phyloP scores from a whole-genome alignment of 2,329 filamentous ascomycete genomes.

The Paecilomyces dactylethromorphus region DNA sequence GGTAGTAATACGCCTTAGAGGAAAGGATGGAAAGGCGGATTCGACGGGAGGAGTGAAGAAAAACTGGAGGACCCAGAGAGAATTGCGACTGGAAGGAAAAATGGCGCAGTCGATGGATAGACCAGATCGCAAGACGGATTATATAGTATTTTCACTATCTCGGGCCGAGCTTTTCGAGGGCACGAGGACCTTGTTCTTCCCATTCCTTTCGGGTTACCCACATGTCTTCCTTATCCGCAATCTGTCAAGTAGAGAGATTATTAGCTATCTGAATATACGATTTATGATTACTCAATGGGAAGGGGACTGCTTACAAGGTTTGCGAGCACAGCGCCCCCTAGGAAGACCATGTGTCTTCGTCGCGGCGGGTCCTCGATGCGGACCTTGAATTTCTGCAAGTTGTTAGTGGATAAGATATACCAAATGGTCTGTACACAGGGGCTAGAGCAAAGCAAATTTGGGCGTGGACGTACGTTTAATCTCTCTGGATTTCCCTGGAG shows the following conservation, averaged over 20 bases:
- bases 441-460: too few relatives aligned
- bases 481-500: slow-evolving; percentile 87
- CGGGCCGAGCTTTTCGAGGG: slow-evolving; percentile 87
- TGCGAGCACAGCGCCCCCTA: slow-evolving; percentile 90
- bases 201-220: slow-evolving; percentile 98
- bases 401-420: slow-evolving; percentile 1
- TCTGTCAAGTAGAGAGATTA: slow-evolving; percentile 39
- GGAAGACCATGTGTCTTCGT: slow-evolving; percentile 98
- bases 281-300: slow-evolving; percentile 9
- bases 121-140: background rate
- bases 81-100: background rate
- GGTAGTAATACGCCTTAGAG: background rate
- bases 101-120: background rate
- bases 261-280: slow-evolving; percentile 2
- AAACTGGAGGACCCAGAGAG: background rate
- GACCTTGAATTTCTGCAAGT: slow-evolving; percentile 86
- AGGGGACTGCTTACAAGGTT: slow-evolving; percentile 61
- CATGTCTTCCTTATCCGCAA: slow-evolving; percentile 98
- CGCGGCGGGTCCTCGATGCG: slow-evolving; percentile 96
- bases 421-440: too few relatives aligned
- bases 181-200: slow-evolving; percentile 81
- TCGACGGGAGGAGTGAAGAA: background rate
- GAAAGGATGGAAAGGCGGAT: background rate
- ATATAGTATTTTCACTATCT: slow-evolving; percentile 48
- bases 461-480: slow-evolving; percentile 52